Evolutionary conservation across 352 stramenopile genomes (phyloP), one percentile per base, ranked within the genome.

Genomic region (Phytopythium chamaehyphon): DNA sequence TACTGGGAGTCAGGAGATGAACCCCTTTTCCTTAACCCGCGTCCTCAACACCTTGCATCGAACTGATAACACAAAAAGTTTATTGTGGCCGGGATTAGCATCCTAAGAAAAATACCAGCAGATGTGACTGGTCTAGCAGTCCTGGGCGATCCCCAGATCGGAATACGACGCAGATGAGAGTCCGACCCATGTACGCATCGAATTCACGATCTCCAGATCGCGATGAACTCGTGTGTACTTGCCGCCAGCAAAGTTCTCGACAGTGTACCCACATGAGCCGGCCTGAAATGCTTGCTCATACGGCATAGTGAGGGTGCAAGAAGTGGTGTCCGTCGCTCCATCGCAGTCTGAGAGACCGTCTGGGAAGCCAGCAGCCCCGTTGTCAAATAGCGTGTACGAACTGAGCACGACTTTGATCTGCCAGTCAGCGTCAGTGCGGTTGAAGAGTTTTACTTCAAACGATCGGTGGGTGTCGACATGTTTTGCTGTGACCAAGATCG

Each of bases 181-280:
- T 3, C 69, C 65, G 11, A 86, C 46, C 72, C 72, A 87, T 12
- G 43, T 51, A 19, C 75, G 66, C 78, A 90, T 88, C 1, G 76
- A 66, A 35, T 85, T 86, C 40, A 90, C 74, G 31, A 90, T 85
- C 8, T 61, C 44, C 33, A 85, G 45, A 46, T 90, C 78, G 26
- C 78, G 73, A 48, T 89, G 78, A 35, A 84, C 73, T n/a, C 78
- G 78, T 39, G 75, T 86, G 64, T 85, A 86, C 42, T 77, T 83
- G 47, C 70, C 71, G 33, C 71, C 71, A 12, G 51, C 63, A 16
- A 83, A 81, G 16, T 58, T 40, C 40, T 80, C 64, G 10, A 86
- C 76, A 4, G 76, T 88, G 69, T 83, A 83, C 21, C 71, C 71
- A 15, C 71, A 83, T 12, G 73, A 84, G 15, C 73, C 71, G 16